Percentiles rank a stretch among this genome's conserved stretches.
Conservation (phyloP, 2,329 filamentous ascomycete species). For the Tolypocladium inflatum region DNA sequence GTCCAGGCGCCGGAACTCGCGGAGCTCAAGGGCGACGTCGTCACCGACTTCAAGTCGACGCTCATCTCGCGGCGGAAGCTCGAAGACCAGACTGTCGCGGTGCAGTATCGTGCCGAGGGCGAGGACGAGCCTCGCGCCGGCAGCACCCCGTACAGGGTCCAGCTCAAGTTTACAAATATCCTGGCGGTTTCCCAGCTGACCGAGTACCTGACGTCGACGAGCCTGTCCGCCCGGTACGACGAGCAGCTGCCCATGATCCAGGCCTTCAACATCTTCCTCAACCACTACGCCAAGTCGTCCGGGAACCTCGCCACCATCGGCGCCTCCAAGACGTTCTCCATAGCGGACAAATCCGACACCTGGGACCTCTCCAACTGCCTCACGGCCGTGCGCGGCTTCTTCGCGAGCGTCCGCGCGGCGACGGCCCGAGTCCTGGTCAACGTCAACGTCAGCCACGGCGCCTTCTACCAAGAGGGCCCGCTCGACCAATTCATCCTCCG, state of each 20-base stretch:
- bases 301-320: conserved; percentile 17
- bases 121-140: conserved; percentile 15
- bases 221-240: conserved; percentile 8
- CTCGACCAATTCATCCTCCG: conserved; percentile 11
- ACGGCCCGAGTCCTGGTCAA: conserved; percentile 8
- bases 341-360: conserved; percentile 1
- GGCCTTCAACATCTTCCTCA: conserved; percentile 13
- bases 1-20: conserved; percentile 12
- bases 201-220: conserved; percentile 16
- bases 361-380: conserved; percentile 17
- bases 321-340: conserved; percentile 16
- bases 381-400: conserved; percentile 17
- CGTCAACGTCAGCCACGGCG: conserved; percentile 23
- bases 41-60: conserved; percentile 23
- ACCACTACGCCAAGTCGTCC: conserved; percentile 20
- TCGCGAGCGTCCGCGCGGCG: conserved; percentile 8
- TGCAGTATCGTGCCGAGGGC: conserved; percentile 17
- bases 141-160: conserved; percentile 11
- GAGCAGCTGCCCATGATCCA: conserved; percentile 14
- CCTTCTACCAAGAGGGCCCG: conserved; percentile 19
- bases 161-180: conserved; percentile 12
- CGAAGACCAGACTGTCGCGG: conserved; percentile 2
- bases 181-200: conserved; percentile 14
- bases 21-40: conserved; percentile 9
- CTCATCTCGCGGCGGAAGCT: conserved; percentile 17